Evolutionary conservation across 352 stramenopile species (phyloP).

Genomic region (Stephanocyclus meneghinianus): DNA sequence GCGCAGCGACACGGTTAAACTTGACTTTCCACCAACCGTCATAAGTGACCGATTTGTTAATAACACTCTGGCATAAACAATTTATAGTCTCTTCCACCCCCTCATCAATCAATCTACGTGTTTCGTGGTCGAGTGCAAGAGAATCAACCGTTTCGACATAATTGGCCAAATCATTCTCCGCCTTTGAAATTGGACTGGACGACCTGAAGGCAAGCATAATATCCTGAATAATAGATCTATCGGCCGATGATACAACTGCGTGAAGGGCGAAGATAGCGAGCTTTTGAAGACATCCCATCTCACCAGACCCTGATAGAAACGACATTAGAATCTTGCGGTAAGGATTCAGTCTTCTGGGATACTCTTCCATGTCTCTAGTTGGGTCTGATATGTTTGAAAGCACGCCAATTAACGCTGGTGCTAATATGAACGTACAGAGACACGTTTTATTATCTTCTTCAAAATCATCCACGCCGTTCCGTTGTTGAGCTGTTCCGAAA

Average conservation of each 20-base stretch:
- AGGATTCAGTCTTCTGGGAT: slow-evolving; percentile 57
- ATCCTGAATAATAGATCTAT: slow-evolving; percentile 50
- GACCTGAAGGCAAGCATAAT: slow-evolving; percentile 47
- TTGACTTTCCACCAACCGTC: slow-evolving; percentile 70
- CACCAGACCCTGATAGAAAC: slow-evolving; percentile 48
- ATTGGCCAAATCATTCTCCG: background rate
- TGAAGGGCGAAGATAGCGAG: slow-evolving; percentile 59
- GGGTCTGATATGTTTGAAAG: slow-evolving; percentile 12
- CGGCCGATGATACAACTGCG: slow-evolving; percentile 56
- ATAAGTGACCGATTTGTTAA: slow-evolving; percentile 51
- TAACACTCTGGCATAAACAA: slow-evolving; percentile 53
- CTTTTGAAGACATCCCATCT: slow-evolving; percentile 59
- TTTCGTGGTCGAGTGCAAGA: background rate
- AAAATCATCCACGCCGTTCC: background rate
- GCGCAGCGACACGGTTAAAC: slow-evolving; percentile 68
- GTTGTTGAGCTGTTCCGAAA: slow-evolving; percentile 15
- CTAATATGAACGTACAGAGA: slow-evolving; percentile 70
- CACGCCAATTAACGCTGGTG: slow-evolving; percentile 67
- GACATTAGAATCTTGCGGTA: slow-evolving; percentile 72
- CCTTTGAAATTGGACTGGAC: background rate
- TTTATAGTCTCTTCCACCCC: slow-evolving; percentile 52
- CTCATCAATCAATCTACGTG: slow-evolving; percentile 9
- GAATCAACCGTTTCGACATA: background rate
- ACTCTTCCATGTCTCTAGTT: background rate
- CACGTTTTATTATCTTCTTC: slow-evolving; percentile 23